These are phyloP conservation scores for Trichoderma atroviride DNA, from an alignment of 2,329 filamentous ascomycete genomes.

Conservation along the genomic window DNA sequence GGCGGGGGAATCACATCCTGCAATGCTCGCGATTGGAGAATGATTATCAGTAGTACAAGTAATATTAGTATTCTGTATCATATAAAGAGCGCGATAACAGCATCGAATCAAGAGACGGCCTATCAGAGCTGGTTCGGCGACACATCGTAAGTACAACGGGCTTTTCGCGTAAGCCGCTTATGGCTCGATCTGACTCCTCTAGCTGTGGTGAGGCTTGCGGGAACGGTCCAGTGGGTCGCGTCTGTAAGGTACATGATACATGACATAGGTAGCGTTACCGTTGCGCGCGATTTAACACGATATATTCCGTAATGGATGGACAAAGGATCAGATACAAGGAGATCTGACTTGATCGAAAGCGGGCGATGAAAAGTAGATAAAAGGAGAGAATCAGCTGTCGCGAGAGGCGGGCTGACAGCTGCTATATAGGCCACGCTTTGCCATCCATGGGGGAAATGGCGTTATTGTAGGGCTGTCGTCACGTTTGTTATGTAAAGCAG, in stretches of 20 bases:
- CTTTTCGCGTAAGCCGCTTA: not conserved
- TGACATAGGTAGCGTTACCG: not conserved
- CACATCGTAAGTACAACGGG: not conserved
- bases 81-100: not conserved
- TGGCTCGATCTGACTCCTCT: not conserved
- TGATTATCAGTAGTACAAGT: no score
- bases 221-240: not conserved
- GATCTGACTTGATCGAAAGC: not conserved
- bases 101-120: not conserved
- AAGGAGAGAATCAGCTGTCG: not conserved
- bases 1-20: not conserved
- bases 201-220: slow-evolving; percentile 7
- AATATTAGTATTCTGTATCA: not conserved
- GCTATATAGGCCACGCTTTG: not conserved
- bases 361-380: not conserved
- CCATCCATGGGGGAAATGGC: slow-evolving; percentile 12
- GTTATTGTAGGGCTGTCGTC: not conserved
- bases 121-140: not conserved
- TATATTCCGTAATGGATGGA: not conserved
- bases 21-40: not conserved
- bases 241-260: not conserved
- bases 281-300: not conserved
- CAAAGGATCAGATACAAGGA: not conserved
- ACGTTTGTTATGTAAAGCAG: not conserved
- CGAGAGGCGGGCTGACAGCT: not conserved